Base-by-base conservation (phyloP, 139 green algal genomes). In the Coccomyxa sp. region DNA sequence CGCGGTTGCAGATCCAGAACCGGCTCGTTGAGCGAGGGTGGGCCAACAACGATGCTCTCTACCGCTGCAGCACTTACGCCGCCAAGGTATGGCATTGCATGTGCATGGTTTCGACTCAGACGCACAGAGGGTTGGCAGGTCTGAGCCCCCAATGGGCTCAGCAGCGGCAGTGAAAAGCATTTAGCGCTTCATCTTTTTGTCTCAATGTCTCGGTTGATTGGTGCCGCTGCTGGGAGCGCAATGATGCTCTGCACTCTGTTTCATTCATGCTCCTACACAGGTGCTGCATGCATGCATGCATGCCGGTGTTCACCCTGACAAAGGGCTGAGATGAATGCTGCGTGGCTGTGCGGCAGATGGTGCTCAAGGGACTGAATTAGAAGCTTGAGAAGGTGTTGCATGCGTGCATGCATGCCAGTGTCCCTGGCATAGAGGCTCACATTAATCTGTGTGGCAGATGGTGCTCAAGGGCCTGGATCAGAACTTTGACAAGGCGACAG, bases 341-440 rank as follows among this genome's bases (percentile, higher is more conserved):
- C 7, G 38, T 3, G 38, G 38, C 27, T 79, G 27, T 51, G 74
- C 21, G 21, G 11, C 4, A 32, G 4, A 15, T 31, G 0, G 74
- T 58, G 28, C 76, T 58, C 30, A 28, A 16, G 10, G 88, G 89
- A 28, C 89, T 99, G 58, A 79, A 89, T 27, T 84, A 97, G 67
- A 95, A 97, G 89, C 98, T 99, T 82, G 80, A 81, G 17, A 92
- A n/a, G n/a, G n/a, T n/a, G n/a, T n/a, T n/a, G n/a, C n/a, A n/a
- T n/a, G n/a, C n/a, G n/a, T n/a, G n/a, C n/a, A n/a, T n/a, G n/a
- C n/a, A n/a, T n/a, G n/a, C n/a, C n/a, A n/a, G n/a, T n/a, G n/a
- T n/a, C n/a, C n/a, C n/a, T n/a, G n/a, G n/a, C n/a, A n/a, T n/a
- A n/a, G n/a, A n/a, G n/a, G n/a, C n/a, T n/a, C n/a, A n/a, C n/a